These are phyloP conservation scores for Novymonas esmeraldas DNA, from an alignment of 208 protist genomes.

Conservation along the genomic window DNA sequence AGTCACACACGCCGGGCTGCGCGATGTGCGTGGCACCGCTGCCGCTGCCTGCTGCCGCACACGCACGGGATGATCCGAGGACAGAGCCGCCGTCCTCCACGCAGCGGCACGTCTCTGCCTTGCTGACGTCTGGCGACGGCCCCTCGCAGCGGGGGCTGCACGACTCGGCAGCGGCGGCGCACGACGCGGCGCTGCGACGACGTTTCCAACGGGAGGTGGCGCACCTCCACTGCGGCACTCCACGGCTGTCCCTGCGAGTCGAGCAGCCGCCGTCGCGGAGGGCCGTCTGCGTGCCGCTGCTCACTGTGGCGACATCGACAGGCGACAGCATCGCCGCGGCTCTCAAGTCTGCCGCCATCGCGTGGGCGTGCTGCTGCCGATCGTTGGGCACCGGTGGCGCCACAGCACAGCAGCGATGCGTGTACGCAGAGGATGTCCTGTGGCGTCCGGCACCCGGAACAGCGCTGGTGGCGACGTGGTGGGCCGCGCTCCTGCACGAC, in stretches of 20 bases:
- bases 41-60: no score
- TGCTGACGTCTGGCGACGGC: no score
- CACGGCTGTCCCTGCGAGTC: not conserved
- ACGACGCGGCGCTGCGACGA: not conserved
- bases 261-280: no score
- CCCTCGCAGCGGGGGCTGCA: not conserved
- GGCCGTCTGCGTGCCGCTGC: conserved; percentile 3
- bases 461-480: conserved; percentile 7
- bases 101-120: no score
- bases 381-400: not conserved
- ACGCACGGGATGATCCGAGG: not conserved
- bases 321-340: conserved; percentile 11
- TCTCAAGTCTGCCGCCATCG: conserved; percentile 8
- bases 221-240: conserved; percentile 1
- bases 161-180: not conserved
- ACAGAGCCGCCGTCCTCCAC: no score
- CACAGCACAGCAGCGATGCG: not conserved
- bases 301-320: conserved; percentile 7
- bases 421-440: conserved; percentile 3
- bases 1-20: not conserved
- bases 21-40: not conserved
- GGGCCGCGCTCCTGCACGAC: conserved; percentile 3
- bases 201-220: conserved; percentile 9
- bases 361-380: conserved; percentile 8
- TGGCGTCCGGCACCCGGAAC: conserved; percentile 19